Evolutionary conservation across 1,284 basidiomycete species (phyloP).

Genomic region (Cryptococcus neoformans): DNA sequence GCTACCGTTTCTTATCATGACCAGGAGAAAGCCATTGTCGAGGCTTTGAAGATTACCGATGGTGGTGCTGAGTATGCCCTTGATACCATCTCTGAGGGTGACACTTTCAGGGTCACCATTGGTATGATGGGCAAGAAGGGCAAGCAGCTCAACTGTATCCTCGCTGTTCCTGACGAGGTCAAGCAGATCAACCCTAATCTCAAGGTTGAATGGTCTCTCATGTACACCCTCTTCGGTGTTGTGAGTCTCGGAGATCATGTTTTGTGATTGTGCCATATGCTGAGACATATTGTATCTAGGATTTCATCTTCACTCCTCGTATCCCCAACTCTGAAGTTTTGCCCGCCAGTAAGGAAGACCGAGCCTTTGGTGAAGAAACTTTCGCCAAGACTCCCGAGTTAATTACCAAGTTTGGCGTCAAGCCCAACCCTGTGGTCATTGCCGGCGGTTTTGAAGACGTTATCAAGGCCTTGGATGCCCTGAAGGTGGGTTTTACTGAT

Average conservation of each 20-base stretch:
- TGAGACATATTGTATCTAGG: constrained; percentile 6
- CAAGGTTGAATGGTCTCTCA: constrained; percentile 28
- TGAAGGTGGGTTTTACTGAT: constrained; percentile 18
- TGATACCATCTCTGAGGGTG: constrained; percentile 37
- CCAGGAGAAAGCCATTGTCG: constrained; percentile 17
- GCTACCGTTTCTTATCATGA: constrained; percentile 35
- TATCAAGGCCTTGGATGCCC: constrained; percentile 20
- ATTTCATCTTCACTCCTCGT: constrained; percentile 31
- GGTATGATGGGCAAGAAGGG: constrained; percentile 20
- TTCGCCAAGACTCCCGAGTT: constrained; percentile 20
- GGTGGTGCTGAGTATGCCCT: constrained; percentile 31
- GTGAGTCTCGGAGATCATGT: constrained; percentile 9
- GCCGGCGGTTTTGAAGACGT: constrained; percentile 31
- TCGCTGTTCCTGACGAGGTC: constrained; percentile 17
- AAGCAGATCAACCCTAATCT: constrained; percentile 22
- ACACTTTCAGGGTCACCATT: constrained; percentile 25
- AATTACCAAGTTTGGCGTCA: constrained; percentile 24
- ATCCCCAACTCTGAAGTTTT: constrained; percentile 9
- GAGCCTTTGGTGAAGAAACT: constrained; percentile 25
- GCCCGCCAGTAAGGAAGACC: constrained; percentile 21
- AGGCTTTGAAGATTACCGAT: constrained; percentile 32
- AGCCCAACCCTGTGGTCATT: constrained; percentile 27
- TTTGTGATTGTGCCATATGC: not conserved
- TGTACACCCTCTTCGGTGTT: constrained; percentile 35
- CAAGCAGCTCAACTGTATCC: constrained; percentile 30